Conservation (phyloP, 345 rosid species). For the Brassica juncea region DNA sequence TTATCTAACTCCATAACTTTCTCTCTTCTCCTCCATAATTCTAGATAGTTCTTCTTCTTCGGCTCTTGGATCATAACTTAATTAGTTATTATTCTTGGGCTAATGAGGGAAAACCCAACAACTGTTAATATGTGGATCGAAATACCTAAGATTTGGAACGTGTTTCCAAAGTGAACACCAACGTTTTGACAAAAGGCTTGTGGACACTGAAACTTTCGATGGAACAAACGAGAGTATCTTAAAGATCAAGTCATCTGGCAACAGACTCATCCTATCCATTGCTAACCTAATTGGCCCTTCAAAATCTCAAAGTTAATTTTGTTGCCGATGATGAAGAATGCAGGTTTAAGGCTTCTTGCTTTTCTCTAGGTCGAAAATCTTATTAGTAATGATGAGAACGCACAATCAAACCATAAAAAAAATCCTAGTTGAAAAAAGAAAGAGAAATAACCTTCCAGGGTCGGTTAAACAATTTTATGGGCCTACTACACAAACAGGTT, state of each 20-base stretch:
- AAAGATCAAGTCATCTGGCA: constrained; percentile 14
- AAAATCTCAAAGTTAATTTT: too few species aligned
- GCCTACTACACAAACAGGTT: too few species aligned
- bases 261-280: constrained; percentile 15
- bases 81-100: too few species aligned
- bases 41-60: too few species aligned
- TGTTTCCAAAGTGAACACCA: constrained; percentile 14
- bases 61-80: too few species aligned
- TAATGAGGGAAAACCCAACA: too few species aligned
- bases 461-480: too few species aligned
- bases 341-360: neutral
- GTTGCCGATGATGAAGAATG: neutral
- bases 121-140: neutral
- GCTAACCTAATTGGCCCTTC: neutral
- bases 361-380: neutral
- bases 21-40: too few species aligned
- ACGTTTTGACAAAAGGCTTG: neutral
- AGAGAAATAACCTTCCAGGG: too few species aligned
- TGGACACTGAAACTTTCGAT: neutral
- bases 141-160: neutral
- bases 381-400: neutral
- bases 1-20: too few species aligned
- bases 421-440: too few species aligned
- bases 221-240: neutral
- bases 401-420: too few species aligned